Evolutionary conservation across 306 rosid species (phyloP).

Genomic region (Astragalus glycyphyllos): DNA sequence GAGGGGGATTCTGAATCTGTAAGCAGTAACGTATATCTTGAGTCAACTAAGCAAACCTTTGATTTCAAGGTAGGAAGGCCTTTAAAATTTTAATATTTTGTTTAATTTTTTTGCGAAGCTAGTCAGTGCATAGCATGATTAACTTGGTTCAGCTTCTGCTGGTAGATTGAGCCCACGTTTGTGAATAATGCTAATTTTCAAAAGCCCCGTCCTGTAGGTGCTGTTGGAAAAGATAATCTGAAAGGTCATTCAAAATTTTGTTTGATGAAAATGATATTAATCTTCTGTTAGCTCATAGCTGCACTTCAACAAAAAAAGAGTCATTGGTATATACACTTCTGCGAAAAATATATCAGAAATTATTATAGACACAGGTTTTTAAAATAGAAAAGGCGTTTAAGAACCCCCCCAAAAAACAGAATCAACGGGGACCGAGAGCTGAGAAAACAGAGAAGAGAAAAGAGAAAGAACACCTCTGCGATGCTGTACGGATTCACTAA

Average conservation of each 20-base stretch:
- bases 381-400: background rate
- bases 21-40: slow-evolving; percentile 53
- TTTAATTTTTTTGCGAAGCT: slow-evolving; percentile 16
- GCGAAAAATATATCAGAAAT: too few relatives aligned
- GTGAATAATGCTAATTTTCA: slow-evolving; percentile 17
- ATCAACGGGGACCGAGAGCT: background rate
- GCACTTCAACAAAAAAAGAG: too few relatives aligned
- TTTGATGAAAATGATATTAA: slow-evolving; percentile 30
- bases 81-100: slow-evolving; percentile 30
- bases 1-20: slow-evolving; percentile 54
- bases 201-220: slow-evolving; percentile 30
- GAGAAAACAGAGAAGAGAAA: slow-evolving; percentile 15
- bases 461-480: background rate
- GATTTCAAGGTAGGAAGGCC: slow-evolving; percentile 74
- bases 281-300: background rate
- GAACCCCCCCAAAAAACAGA: background rate
- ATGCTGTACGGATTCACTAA: slow-evolving; percentile 1
- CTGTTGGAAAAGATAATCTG: slow-evolving; percentile 19
- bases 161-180: background rate
- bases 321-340: too few relatives aligned
- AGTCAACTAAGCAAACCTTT: slow-evolving; percentile 71
- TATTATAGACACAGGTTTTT: too few relatives aligned
- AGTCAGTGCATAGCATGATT: slow-evolving; percentile 25
- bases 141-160: slow-evolving; percentile 23
- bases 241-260: slow-evolving; percentile 30